A percentile compares a stretch with the other conserved stretches of the same genome.
These are phyloP conservation scores for Diaporthe eres DNA, from an alignment of 2,329 filamentous ascomycete genomes.

Conservation along the genomic window DNA sequence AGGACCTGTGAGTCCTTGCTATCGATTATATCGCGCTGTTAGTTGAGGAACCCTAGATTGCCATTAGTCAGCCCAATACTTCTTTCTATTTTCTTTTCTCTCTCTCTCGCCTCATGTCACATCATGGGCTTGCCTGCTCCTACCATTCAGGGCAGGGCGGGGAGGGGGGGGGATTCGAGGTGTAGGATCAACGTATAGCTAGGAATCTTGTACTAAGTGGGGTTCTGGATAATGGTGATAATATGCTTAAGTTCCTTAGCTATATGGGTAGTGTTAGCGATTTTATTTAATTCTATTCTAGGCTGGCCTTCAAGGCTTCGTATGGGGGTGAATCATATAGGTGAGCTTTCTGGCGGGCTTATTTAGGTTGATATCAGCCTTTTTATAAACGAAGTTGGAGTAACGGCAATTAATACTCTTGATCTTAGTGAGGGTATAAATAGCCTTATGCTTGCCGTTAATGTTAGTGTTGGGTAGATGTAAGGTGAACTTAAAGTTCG, in stretches of 20 bases:
- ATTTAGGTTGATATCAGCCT: conserved; percentile 99
- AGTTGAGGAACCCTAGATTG: conserved; percentile 86
- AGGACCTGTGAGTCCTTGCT: conserved; percentile 98
- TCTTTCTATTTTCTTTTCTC: not conserved
- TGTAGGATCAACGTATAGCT: conserved; percentile 64
- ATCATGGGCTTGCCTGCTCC: not conserved
- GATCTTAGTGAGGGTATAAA: conserved; percentile 99
- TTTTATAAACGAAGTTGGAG: conserved; percentile 99
- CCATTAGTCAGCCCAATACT: conserved; percentile 36
- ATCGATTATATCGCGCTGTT: conserved; percentile 99
- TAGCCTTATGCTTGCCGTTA: conserved; percentile 99
- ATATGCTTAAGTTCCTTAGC: conserved; percentile 99
- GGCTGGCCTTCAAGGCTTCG: conserved; percentile 21
- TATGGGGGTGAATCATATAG: conserved; percentile 64
- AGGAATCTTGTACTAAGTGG: conserved; percentile 99
- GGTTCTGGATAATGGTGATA: conserved; percentile 99
- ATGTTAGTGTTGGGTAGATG: conserved; percentile 95
- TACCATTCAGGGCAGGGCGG: too few species aligned
- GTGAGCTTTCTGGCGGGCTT: conserved; percentile 72
- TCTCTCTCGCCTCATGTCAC: not conserved
- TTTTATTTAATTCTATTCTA: conserved; percentile 38
- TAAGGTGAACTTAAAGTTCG: too few species aligned
- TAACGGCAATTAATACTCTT: conserved; percentile 99
- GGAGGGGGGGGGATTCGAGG: not conserved
- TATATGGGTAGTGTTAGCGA: conserved; percentile 72